Base-by-base conservation (phyloP, 768 basidiomycete species). In the Cubamyces sp. region DNA sequence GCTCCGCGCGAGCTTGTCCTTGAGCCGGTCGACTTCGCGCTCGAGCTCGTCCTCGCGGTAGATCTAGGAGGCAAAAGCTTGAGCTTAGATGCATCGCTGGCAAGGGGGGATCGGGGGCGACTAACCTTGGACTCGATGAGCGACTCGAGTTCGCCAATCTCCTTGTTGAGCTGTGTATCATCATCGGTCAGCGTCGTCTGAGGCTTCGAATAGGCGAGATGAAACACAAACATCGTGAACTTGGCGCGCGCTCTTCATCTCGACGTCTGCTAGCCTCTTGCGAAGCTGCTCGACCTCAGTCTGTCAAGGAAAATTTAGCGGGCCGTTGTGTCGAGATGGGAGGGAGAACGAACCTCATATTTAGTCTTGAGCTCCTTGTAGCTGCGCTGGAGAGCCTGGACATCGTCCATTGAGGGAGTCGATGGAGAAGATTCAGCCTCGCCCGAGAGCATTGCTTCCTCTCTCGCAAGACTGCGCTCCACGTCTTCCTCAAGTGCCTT, bases 1-100 rank as follows among this genome's bases (percentile, higher is more conserved):
- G 48, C 53, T 69, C 2, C 84, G 82, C 6, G 83, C 71, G 43
- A 91, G 77, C 68, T 87, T 90, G 25, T 91, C 88, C 66, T 89
- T 91, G 53, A 90, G 74, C 11, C 83, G 82, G 69, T 93, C 90
- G 34, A 95, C 73, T 70, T 96, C 92, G 70, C 87, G 86, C 69
- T 95, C 94, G 28, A 96, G 84, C 66, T 94, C 93, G 70, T 94
- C 94, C 86, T 94, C 94, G 43, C 88, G 87, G 71, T 94, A 94
- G 65, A 95, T 94, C 91, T 93, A 63, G 14, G 19, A 34, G 34
- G 39, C 19, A 60, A 54, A 41, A 26, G 30, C 52, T 28, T 60
- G 45, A 60, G 23, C 30, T 28, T 34, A 18, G 21, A 48, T 23
- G 43, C 34, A 26, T n/a, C 51, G 16, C 18, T 11, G n/a, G 41